Conservation (phyloP, 164 flowering plant genomes). For the Liriodendron chinense region DNA sequence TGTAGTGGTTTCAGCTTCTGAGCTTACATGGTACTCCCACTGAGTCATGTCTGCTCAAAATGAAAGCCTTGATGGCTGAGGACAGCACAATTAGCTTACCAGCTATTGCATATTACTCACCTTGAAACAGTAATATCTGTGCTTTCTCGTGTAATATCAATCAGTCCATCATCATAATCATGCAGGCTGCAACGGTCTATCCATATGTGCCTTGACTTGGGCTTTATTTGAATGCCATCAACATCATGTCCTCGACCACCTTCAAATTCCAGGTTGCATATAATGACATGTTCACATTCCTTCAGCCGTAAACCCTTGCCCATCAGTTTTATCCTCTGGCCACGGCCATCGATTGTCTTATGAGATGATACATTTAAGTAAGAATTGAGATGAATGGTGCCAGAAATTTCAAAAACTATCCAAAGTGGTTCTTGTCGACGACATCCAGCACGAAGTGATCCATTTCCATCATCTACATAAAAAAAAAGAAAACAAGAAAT, state of each 20-base stretch:
- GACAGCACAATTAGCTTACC: not conserved
- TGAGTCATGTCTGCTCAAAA: not conserved
- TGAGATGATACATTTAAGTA: constrained; percentile 67
- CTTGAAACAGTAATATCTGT: constrained; percentile 83
- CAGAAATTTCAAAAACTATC: constrained; percentile 82
- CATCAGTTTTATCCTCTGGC: constrained; percentile 70
- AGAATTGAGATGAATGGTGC: constrained; percentile 62
- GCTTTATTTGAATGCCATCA: constrained; percentile 85
- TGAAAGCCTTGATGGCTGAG: not conserved
- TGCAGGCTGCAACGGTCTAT: constrained; percentile 84
- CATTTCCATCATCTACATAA: constrained; percentile 73
- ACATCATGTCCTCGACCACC: constrained; percentile 83
- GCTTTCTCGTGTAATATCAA: constrained; percentile 77
- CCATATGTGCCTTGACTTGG: constrained; percentile 86
- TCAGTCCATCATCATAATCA: constrained; percentile 80
- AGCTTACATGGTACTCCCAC: not conserved
- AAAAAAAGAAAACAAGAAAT: constrained; percentile 1
- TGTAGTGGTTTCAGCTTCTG: not conserved
- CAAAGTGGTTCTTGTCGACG: constrained; percentile 68
- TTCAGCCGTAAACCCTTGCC: constrained; percentile 80
- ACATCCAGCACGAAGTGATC: constrained; percentile 80
- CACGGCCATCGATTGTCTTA: constrained; percentile 89
- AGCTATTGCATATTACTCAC: constrained; percentile 21
- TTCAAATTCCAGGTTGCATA: constrained; percentile 83
- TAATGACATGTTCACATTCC: constrained; percentile 77